Base-by-base conservation (phyloP, 2,329 filamentous ascomycete genomes). In the Xylariomycetidae sp. region DNA sequence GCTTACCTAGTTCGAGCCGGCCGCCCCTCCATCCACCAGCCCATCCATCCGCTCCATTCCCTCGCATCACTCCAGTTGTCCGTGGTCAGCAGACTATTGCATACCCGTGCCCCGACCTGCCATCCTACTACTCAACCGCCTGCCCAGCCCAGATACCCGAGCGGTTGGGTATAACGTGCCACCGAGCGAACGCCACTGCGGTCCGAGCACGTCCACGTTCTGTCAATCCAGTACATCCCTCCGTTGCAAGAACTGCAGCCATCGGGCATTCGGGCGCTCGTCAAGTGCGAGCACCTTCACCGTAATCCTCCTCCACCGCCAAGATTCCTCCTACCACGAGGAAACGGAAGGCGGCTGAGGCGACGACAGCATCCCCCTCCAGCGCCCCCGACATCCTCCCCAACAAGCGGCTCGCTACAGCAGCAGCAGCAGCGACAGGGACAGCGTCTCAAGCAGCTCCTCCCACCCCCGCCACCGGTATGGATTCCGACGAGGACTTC, bases 401-500 rank as follows among this genome's bases (percentile, higher is more conserved):
- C 10, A 68, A 64, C 46, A 78, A 76, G 65, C 72, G 67, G 63
- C 58, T 68, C 56, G 47, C 61, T 50, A 68, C 69, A 67, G 74
- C 72, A 64, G 68, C 43, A 44, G 42, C 46, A 44, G 42, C 48
- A 37, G 36, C 45, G 46, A n/a, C n/a, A n/a, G n/a, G n/a, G n/a
- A n/a, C n/a, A n/a, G 71, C 74, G n/a, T 25, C 24, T 12, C 26
- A 12, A 75, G 68, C 44, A 95, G 95, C 89, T 88, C 95, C 65
- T 95, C 89, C 7, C 90, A 96, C 51, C 88, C 95, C 54, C 90
- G 95, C 40, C 89, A 89, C 60, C 30, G 75, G 68, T 44, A 95
- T 95, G 89, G 88, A 95, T 65, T 95, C 89, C 7, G 90, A 96
- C 50, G 89, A 95, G 54, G 90, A 95, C 40, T 89, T 89, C 60